Evolutionary conservation across 108 stramenopile species (phyloP), one percentile per base, ranked within the genome.

Genomic region (Cyclotella distinguenda): DNA sequence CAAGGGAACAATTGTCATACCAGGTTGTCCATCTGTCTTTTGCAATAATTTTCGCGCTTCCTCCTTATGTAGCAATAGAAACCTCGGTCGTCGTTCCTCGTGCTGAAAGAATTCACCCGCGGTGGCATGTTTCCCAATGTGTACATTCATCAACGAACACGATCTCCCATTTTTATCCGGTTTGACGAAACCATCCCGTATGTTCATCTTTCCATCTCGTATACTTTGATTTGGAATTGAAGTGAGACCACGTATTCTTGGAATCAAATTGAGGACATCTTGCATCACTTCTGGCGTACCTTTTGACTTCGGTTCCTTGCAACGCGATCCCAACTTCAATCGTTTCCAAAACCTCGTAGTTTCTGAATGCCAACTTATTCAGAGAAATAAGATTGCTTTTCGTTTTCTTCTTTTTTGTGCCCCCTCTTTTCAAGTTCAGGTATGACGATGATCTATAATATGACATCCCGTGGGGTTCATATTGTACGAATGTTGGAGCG

Each of bases 201-300:
- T 73, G 72, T 87, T 92, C 87, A 92, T 85, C 62, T 89, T 92
- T n/a, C 90, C 90, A 63, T 85, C 83, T 27, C 90, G 74, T 27
- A 89, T 92, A 55, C 74, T 60, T 8, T 46, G 31, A 43, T 57
- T 15, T 18, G 4, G 3, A 11, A 26, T 28, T 44, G 27, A 7
- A 44, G n/a, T 22, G 15, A 26, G 26, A 28, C 16, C 8, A 23
- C 10, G 31, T 60, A 3, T n/a, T n/a, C n/a, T 62, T 13, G 30
- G 16, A 47, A 47, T 10, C 6, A 16, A 16, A 18, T 47, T 18
- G 18, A 25, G 12, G 22, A 28, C 7, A 22, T 28, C 10, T 15
- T 25, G 27, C 19, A 27, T 22, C 33, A 45, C 25, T 2, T 58
- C 26, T 36, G 22, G 23, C 70, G 38, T 30, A 71, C 70, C 70